Base-by-base conservation (phyloP, 257 asterid species). In the Solanum virginianum region DNA sequence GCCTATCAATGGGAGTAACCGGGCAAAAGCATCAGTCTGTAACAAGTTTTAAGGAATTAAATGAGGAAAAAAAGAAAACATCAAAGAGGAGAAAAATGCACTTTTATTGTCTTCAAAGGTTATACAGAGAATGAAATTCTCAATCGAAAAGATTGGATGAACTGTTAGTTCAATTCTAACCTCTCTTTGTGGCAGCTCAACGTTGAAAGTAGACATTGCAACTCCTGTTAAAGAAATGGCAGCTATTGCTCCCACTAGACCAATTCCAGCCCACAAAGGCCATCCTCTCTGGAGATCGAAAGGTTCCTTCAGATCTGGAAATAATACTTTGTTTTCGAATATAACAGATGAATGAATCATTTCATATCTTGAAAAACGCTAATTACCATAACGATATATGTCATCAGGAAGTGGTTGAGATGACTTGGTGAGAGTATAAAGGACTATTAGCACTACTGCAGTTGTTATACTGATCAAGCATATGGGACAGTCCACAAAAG, bases 1-100 rank as follows among this genome's bases (percentile, higher is more conserved):
- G 82, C 99, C 99, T 47, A 97, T 97, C 88, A 97, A 80, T 8
- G 99, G 99, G 87, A 97, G 99, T 90, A 97, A 92, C 84, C 91
- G 97, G 87, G 93, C 91, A 13, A 97, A 97, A 81, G 99, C 98
- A 89, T 97, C 98, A 59, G 98, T 94, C 99, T 97, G 91, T 70
- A 89, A 41, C 80, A 88, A 65, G 83, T 47, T 68, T 8, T 63
- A 7, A 77, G 47, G 65, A 53, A 53, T 77, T 9, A 53, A 53
- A 26, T 5, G 16, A 26, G 82, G 17, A 7, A 9, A 45, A 32
- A 9, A 14, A 15, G 20, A 11, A 49, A 77, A 16, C 82, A 77
- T 51, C 47, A 26, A 24, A 51, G 63, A n/a, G 17, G 63, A 24
- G 15, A 49, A 77, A 15, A 49, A 24, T 24, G 22, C 49, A 75